Evolutionary conservation across 2,329 filamentous ascomycete species (phyloP), one percentile per base, ranked within the genome.

Genomic region (Coleophoma cylindrospora): DNA sequence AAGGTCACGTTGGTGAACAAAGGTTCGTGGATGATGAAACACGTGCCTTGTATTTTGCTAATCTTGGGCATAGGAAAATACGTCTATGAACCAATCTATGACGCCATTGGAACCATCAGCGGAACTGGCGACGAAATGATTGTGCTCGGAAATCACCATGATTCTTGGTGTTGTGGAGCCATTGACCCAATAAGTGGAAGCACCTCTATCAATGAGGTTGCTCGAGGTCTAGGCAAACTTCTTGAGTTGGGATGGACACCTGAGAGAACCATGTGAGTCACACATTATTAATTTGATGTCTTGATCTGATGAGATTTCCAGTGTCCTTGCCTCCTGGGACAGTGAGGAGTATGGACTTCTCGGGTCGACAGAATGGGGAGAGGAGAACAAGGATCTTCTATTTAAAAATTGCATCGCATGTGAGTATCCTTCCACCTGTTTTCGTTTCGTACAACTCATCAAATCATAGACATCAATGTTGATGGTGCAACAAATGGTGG

Each of bases 101-200:
- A 96, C 62, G 88, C 91, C 2, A 91, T 96, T 56, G 91, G 91
- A 33, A 75, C 91, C 43, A 87, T 96, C 66, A 95, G 95, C 60
- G 91, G 91, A 12, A 86, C 85, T 0, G 75, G 83, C 0, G 83
- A 95, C 60, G 90, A 96, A 63, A 89, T 94, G 1, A 74, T 96
- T 32, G 77, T 96, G 3, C 70, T 96, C 17, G 90, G 90, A 8
- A 95, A 95, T 63, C 90, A 95, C 62, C 81, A 89, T 33, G 90
- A 95, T 66, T 87, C 90, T 0, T 92, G 89, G 88, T 83, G 84
- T n/a, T 88, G 89, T 11, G 88, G 88, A 19, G 86, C 87, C 9
- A 86, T 75, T 9, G 89, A 92, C 59, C 88, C 88, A 1, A 91
- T 91, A 71, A 86, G 83, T 55, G 89, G 88, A 52, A 89, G 85